Conservation (phyloP, 2,329 filamentous ascomycete genomes). For the Cytospora chrysosperma region DNA sequence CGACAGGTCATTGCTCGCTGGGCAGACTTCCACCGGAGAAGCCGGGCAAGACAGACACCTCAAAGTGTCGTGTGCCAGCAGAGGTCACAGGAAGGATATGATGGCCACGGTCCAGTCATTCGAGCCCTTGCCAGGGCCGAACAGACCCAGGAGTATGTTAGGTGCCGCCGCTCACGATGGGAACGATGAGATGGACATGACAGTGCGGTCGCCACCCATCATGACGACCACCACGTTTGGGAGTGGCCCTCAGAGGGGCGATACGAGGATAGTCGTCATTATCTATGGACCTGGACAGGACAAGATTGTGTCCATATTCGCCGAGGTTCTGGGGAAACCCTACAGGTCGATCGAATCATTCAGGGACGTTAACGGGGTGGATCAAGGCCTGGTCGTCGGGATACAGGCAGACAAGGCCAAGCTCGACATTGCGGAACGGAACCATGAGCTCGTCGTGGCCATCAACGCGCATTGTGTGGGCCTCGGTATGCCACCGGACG, state of each 20-base stretch:
- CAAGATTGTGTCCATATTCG: constrained; percentile 70
- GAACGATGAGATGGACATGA: constrained; percentile 36
- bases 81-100: not conserved
- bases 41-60: not conserved
- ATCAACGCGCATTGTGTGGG: constrained; percentile 78
- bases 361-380: constrained; percentile 50
- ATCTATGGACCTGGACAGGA: constrained; percentile 72
- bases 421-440: constrained; percentile 55
- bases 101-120: constrained; percentile 28
- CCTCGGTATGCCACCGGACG: constrained; percentile 66
- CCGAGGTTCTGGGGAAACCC: constrained; percentile 75
- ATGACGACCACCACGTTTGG: constrained; percentile 40
- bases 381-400: constrained; percentile 67
- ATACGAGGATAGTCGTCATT: constrained; percentile 62
- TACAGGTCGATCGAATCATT: constrained; percentile 59
- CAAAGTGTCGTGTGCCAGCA: not conserved
- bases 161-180: constrained; percentile 29
- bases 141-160: constrained; percentile 29
- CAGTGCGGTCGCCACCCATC: constrained; percentile 32
- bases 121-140: constrained; percentile 28
- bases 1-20: not conserved
- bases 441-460: constrained; percentile 59
- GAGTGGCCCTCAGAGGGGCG: constrained; percentile 50
- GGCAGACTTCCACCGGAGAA: not conserved
- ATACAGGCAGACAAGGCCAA: constrained; percentile 58